phyloP scores from a whole-genome alignment of 1,139 yeast genomes.

The Meyerozyma sp. region DNA sequence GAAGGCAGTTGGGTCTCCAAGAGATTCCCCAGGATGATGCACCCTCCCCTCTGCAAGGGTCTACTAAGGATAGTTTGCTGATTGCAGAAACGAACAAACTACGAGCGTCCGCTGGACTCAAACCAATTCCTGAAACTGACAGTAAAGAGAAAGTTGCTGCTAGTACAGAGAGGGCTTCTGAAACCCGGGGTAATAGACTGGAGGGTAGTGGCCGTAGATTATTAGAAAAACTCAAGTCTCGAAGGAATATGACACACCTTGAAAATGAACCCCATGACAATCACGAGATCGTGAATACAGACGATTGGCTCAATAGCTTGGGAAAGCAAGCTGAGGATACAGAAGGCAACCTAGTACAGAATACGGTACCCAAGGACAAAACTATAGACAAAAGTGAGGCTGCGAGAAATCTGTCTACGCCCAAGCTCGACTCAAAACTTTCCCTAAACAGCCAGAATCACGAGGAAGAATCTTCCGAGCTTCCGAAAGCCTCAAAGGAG shows the following conservation, averaged over 20 bases:
- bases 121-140: conserved; percentile 8
- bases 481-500: too few species aligned
- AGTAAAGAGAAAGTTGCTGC: neutral
- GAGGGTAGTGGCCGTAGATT: neutral
- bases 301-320: conserved; percentile 34
- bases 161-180: neutral
- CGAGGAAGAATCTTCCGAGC: too few species aligned
- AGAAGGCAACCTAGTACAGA: neutral
- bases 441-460: too few species aligned
- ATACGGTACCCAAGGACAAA: neutral
- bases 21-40: conserved; percentile 28
- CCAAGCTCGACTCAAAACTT: too few species aligned
- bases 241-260: neutral
- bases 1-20: conserved; percentile 44
- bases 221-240: neutral
- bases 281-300: conserved; percentile 22
- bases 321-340: conserved; percentile 7
- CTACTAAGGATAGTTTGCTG: neutral
- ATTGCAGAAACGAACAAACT: conserved; percentile 5
- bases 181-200: neutral
- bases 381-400: neutral
- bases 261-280: conserved; percentile 7
- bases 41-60: neutral
- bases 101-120: conserved; percentile 9
- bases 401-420: too few species aligned